These are phyloP conservation scores for Candida ponderosae DNA, from an alignment of 805 yeast genomes.

Conservation along the genomic window DNA sequence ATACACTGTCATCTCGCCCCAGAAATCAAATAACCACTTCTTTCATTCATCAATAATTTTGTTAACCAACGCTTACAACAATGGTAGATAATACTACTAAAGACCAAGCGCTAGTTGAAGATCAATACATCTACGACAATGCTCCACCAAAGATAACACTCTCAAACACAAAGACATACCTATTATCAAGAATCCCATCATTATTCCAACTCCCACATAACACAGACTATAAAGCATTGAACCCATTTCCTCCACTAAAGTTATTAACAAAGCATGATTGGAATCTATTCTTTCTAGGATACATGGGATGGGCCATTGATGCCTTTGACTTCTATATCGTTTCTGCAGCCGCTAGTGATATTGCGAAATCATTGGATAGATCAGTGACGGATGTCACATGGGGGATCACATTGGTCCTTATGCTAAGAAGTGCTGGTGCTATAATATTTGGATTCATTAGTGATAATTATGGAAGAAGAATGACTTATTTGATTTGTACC, in stretches of 20 bases:
- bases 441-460: slow-evolving; percentile 52
- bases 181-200: slow-evolving; percentile 19
- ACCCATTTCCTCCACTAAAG: slow-evolving; percentile 37
- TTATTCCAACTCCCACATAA: slow-evolving; percentile 18
- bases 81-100: too few relatives aligned
- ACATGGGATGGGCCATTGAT: slow-evolving; percentile 64
- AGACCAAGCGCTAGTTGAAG: neutral
- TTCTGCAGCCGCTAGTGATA: slow-evolving; percentile 41
- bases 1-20: too few relatives aligned
- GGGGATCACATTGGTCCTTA: slow-evolving; percentile 67
- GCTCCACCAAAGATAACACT: neutral
- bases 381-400: slow-evolving; percentile 49
- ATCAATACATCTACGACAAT: slow-evolving; percentile 2
- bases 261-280: slow-evolving; percentile 36
- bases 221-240: slow-evolving; percentile 19
- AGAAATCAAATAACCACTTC: too few relatives aligned
- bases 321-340: slow-evolving; percentile 66
- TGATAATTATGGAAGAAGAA: slow-evolving; percentile 58
- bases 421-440: slow-evolving; percentile 67
- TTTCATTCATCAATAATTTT: too few relatives aligned
- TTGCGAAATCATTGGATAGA: slow-evolving; percentile 41
- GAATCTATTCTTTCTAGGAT: slow-evolving; percentile 53
- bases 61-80: too few relatives aligned
- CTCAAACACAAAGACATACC: slow-evolving; percentile 6
- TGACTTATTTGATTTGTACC: slow-evolving; percentile 52